Evolutionary conservation across 768 basidiomycete species (phyloP).

Genomic region (Clathrus columnatus): DNA sequence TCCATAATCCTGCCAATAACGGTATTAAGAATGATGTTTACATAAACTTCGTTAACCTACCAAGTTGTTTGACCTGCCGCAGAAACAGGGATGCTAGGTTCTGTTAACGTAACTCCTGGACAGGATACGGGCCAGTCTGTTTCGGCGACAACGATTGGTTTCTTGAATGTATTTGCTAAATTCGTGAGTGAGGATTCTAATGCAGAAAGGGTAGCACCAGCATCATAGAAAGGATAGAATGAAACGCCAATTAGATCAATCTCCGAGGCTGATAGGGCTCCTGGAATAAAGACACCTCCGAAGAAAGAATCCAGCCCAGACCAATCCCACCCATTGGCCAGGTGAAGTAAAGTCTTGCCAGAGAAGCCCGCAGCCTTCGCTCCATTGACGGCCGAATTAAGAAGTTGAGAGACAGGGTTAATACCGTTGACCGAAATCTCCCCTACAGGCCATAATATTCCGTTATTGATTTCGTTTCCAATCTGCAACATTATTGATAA

Average conservation of each 20-base stretch:
- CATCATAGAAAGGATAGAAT: conserved; percentile 57
- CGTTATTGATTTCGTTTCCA: conserved; percentile 57
- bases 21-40: background rate
- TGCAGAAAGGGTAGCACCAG: conserved; percentile 43
- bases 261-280: conserved; percentile 39
- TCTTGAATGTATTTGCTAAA: conserved; percentile 38
- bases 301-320: conserved; percentile 39
- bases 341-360: conserved; percentile 46
- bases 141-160: conserved; percentile 54
- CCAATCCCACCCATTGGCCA: conserved; percentile 55
- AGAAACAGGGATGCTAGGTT: conserved; percentile 38
- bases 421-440: conserved; percentile 44
- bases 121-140: conserved; percentile 55
- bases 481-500: conserved; percentile 26
- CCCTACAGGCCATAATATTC: conserved; percentile 54
- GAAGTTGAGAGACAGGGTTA: conserved; percentile 44
- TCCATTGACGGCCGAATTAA: conserved; percentile 52
- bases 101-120: conserved; percentile 35
- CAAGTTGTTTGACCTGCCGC: conserved; percentile 45
- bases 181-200: conserved; percentile 44
- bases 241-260: conserved; percentile 56
- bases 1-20: conserved; percentile 24
- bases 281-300: conserved; percentile 42
- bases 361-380: conserved; percentile 35
- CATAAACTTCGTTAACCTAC: conserved; percentile 14